Evolutionary conservation across 208 protist species (phyloP), one percentile per base, ranked within the genome.

Genomic region (Crithidia acanthocephali): DNA sequence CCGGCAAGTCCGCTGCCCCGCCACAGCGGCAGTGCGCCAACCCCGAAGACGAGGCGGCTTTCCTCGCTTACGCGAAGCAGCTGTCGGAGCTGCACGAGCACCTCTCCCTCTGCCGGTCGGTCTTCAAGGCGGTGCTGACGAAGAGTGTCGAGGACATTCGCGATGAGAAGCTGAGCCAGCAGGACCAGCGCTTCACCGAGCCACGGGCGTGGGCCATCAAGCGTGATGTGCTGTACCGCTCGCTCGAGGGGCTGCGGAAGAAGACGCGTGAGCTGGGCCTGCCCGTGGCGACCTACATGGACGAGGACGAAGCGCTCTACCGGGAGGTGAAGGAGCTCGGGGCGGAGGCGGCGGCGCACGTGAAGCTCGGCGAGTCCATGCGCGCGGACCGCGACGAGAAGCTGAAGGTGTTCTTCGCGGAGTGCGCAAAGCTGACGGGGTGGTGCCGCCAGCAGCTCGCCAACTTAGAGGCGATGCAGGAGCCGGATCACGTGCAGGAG

Each of bases 401-500:
- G 40, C 68, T 92, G 62, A 66, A 78, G 45, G 51, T 72, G 15
- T 85, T 95, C 68, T 77, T 68, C 40, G 60, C 32, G 2, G 82
- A 96, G 63, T 87, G 85, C 77, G 72, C 68, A n/a, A 81, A 85
- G 51, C 83, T 97, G 32, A 80, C 80, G 32, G 50, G 58, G 53
- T 97, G 93, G 91, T 95, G 91, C 75, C 86, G 86, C 2, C 84
- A 95, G 84, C 91, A 97, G 77, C 80, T 86, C 30, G 85, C 80
- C 33, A 96, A 96, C 69, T 73, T 97, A 42, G 91, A 95, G 58
- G 88, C 86, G 20, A 85, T 96, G 91, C 68, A 80, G 51, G 88
- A 94, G 67, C 90, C 92, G 8, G 88, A 95, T 62, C 85, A 95
- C 75, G 63, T 97, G 11, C 93, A 97, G 79, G 88, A 94, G 68